Evolutionary conservation across 1,139 yeast genomes (phyloP), one percentile per base, ranked within the genome.

Genomic region (Blastobotrys proliferans): DNA sequence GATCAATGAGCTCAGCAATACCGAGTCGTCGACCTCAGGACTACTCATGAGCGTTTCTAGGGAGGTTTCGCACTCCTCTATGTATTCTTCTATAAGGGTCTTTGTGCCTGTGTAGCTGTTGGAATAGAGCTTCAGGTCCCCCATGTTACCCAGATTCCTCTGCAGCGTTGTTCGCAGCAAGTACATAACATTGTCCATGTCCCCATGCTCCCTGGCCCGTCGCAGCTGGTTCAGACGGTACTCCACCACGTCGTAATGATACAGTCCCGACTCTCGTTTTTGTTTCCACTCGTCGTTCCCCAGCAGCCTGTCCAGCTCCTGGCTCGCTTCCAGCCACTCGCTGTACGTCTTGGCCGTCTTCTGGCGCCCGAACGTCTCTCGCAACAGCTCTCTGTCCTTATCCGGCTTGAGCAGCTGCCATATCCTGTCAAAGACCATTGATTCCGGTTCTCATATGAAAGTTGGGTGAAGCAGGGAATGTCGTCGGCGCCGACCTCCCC

Each of bases 91-190:
- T 36, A 92, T 85, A 32, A 88, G 68, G 30, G 63, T 61, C 58
- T 92, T 92, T 0, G 98, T 92, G 1, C 98, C 98, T 9, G 84
- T 83, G 56, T 79, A 81, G 1, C 92, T 78, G 55, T 83, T 85
- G 35, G 83, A 68, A 61, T 86, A 92, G 16, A 92, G 69, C 54
- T 81, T 76, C 18, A 81, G 76, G 61, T 88, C 85, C 0, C 95
- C 95, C 73, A 88, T 86, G 53, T 87, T 84, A 0, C 95, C 97
- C 47, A 87, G 64, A 58, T 88, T 86, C 50, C 98, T 70, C 9
- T 79, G 76, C 85, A 96, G 83, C 25, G 84, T 79, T 0, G 97
- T 90, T 44, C 97, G 66, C 8, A 92, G 78, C 20, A 86, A 67
- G 57, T 85, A 86, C 19, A 90, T 64, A 28, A 92, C 64, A 35